phyloP scores from a whole-genome alignment of 2,329 filamentous ascomycete genomes.

The Venturiaceae sp. region DNA sequence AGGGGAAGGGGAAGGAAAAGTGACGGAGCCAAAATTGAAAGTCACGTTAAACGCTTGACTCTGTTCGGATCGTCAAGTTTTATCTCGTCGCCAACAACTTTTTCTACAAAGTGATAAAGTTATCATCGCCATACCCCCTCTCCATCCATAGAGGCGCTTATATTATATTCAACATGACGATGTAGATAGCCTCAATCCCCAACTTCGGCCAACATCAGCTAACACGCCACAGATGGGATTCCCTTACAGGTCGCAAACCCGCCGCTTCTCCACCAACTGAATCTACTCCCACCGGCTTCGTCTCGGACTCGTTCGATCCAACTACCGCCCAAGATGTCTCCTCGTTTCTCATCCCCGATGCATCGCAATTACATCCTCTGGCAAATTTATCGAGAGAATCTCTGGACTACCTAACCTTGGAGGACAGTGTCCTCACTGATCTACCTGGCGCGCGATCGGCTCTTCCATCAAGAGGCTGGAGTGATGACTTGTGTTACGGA shows the following conservation, averaged over 20 bases:
- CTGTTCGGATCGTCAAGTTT: too few relatives aligned
- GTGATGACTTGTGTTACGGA: constrained; percentile 95
- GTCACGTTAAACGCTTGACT: too few relatives aligned
- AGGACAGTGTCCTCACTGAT: constrained; percentile 81
- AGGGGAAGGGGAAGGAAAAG: too few relatives aligned
- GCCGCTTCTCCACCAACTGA: constrained; percentile 35
- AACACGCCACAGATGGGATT: constrained; percentile 37
- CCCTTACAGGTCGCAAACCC: constrained; percentile 49
- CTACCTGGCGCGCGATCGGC: constrained; percentile 79
- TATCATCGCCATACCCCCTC: neutral
- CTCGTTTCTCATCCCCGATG: constrained; percentile 84
- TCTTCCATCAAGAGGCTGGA: constrained; percentile 91
- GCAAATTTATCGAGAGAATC: constrained; percentile 87
- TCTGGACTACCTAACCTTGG: constrained; percentile 88
- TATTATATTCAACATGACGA: neutral
- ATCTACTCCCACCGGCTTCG: constrained; percentile 33
- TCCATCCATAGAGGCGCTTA: neutral
- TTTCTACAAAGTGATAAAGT: too few relatives aligned
- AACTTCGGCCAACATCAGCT: neutral
- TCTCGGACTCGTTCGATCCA: constrained; percentile 57
- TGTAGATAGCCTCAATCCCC: neutral
- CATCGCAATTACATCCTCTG: constrained; percentile 81
- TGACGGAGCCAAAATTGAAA: too few relatives aligned
- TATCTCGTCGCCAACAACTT: too few relatives aligned
- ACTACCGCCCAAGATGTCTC: constrained; percentile 67